Evolutionary conservation across 2,329 filamentous ascomycete species (phyloP).

Genomic region (Colletotrichum tropicicola): DNA sequence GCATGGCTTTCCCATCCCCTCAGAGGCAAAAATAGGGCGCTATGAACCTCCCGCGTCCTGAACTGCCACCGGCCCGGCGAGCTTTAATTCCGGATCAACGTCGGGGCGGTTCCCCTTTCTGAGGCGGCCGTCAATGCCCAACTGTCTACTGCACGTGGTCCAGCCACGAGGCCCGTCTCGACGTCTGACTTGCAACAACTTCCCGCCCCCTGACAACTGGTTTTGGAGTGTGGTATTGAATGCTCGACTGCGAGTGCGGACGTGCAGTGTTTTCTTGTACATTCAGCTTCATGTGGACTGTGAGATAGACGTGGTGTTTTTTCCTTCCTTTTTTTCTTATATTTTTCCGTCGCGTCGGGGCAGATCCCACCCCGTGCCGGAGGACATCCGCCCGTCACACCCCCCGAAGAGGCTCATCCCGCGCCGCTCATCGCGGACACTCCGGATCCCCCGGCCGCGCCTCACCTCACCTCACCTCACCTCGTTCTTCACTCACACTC

Average conservation of each 20-base stretch:
- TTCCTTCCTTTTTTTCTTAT: background rate
- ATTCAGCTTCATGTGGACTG: background rate
- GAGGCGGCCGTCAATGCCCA: slow-evolving; percentile 1
- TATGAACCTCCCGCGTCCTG: slow-evolving; percentile 17
- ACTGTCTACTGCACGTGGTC: background rate
- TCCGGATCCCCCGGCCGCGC: background rate
- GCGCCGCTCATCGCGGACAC: slow-evolving; percentile 4
- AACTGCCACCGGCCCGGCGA: background rate
- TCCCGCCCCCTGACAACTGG: background rate
- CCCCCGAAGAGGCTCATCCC: slow-evolving; percentile 2
- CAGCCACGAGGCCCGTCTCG: no score
- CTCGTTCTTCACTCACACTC: background rate
- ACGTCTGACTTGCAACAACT: no score
- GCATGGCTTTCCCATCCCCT: background rate
- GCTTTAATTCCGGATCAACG: slow-evolving; percentile 20
- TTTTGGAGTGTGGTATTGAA: background rate
- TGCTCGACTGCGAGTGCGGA: background rate
- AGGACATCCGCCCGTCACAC: slow-evolving; percentile 4
- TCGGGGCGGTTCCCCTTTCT: slow-evolving; percentile 16
- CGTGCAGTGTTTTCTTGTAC: background rate
- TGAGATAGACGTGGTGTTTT: background rate
- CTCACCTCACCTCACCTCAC: background rate
- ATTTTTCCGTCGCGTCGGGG: background rate
- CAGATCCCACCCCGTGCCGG: slow-evolving; percentile 7
- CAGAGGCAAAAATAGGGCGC: slow-evolving; percentile 10